Base-by-base conservation (phyloP, 768 basidiomycete species). In the Cantharellus cinnabarinus region DNA sequence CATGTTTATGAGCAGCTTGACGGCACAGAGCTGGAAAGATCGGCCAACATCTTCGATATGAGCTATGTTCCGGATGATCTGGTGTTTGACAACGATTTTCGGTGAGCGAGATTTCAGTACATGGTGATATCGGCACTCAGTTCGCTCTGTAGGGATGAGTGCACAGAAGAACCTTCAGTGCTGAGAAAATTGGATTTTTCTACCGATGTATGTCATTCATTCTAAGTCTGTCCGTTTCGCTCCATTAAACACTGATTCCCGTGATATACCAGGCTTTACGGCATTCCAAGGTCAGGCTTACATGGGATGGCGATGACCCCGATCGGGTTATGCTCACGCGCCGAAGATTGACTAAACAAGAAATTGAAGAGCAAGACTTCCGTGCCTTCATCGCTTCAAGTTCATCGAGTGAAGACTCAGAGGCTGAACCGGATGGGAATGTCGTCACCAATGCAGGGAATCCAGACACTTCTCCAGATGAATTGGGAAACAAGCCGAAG, bases 231-330 rank as follows among this genome's bases (percentile, higher is more conserved):
- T 38, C 38, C 39, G 44, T n/a, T 20, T 7, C 5, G 29, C 29
- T 54, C 5, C 42, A 42, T 15, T 41, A 29, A 7, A 14, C 39
- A 20, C 2, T 52, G 3, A 51, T 34, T 5, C 4, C 41, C 38
- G 1, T 15, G 38, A 3, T 63, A 97, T 29, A 29, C 20, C 20
- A 29, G 91, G 94, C 94, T 5, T 79, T 99, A 3, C 85, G 94
- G 3, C 93, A 98, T 68, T 99, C 95, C 10, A 95, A 90, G 74
- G 94, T 98, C 61, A 95, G 89, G 66, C 77, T 98, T 40, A 95
- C 93, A 3, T 99, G 95, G 95, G 95, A 99, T 64, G 88, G 91
- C 58, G 95, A 98, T 69, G 93, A 98, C 64, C 83, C 87, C 0
- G 85, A 91, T 66, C 83, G 94, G 44, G 77, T 76, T 59, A 80